These are phyloP conservation scores for Coelastrella sp. DNA, from an alignment of 139 green algal species.

Conservation along the genomic window DNA sequence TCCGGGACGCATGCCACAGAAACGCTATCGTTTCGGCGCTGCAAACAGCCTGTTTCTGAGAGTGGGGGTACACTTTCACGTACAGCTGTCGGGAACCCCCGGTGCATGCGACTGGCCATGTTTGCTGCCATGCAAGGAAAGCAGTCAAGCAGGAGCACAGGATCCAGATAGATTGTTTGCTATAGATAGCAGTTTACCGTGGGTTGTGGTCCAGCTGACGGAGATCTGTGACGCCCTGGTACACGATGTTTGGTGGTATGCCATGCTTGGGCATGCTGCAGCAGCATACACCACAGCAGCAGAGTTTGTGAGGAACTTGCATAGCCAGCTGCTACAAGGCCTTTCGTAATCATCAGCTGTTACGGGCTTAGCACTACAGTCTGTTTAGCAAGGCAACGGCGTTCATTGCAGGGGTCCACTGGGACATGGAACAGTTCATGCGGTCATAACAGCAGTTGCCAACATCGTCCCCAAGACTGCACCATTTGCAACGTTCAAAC, in stretches of 20 bases:
- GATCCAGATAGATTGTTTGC: too few species aligned
- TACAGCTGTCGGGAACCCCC: not conserved
- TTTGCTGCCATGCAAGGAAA: too few species aligned
- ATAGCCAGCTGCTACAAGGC: not conserved
- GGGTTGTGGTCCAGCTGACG: slow-evolving; percentile 47
- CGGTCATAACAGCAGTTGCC: too few species aligned
- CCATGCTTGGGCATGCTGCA: slow-evolving; percentile 30
- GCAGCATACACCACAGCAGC: not conserved
- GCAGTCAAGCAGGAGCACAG: too few species aligned
- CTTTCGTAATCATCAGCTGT: not conserved
- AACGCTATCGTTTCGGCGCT: too few species aligned
- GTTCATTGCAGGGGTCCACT: not conserved
- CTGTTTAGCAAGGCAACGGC: not conserved
- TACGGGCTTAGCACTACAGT: not conserved
- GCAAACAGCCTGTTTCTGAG: not conserved
- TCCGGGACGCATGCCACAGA: not conserved
- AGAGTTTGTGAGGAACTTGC: not conserved
- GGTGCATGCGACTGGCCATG: too few species aligned
- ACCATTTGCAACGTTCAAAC: too few species aligned
- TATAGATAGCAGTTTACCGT: not conserved
- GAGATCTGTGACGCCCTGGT: slow-evolving; percentile 40
- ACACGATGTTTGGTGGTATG: not conserved
- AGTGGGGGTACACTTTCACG: not conserved
- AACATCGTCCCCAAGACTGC: too few species aligned
- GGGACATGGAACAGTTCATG: too few species aligned